Conservation (phyloP, 164 flowering plant species). For the Umbellularia californica region DNA sequence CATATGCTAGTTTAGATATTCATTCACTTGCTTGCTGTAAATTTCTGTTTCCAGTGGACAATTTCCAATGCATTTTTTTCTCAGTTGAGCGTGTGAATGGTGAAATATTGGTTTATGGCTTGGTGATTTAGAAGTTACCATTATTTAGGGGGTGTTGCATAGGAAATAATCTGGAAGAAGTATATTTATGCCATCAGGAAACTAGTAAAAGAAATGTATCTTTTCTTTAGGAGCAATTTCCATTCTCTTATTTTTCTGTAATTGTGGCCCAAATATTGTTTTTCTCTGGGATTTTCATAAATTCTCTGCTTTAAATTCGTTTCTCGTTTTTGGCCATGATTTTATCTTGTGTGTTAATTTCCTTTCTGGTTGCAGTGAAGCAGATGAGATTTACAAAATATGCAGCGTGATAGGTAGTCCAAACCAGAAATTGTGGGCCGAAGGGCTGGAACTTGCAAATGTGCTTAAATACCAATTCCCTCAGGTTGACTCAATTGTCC, state of each 20-base stretch:
- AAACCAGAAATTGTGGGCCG: slow-evolving; percentile 51
- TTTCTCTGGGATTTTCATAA: neutral
- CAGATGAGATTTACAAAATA: slow-evolving; percentile 78
- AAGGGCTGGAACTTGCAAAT: slow-evolving; percentile 66
- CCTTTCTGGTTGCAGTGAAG: slow-evolving; percentile 33
- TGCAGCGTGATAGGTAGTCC: slow-evolving; percentile 91
- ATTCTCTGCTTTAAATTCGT: neutral
- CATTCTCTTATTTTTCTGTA: neutral
- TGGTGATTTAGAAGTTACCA: too few relatives aligned
- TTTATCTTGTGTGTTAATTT: neutral
- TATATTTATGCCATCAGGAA: neutral
- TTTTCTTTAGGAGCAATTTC: neutral
- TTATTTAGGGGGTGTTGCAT: too few relatives aligned
- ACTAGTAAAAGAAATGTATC: neutral
- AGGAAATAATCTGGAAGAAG: neutral
- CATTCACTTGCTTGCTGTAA: too few relatives aligned
- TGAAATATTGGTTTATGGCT: neutral
- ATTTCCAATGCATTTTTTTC: neutral
- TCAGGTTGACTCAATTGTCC: slow-evolving; percentile 22
- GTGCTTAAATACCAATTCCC: slow-evolving; percentile 73
- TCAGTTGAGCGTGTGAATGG: neutral
- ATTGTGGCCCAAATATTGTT: neutral
- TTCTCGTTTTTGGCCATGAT: neutral
- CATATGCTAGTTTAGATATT: too few relatives aligned
- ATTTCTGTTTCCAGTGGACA: neutral